These are phyloP conservation scores for Strobilomyces dryophilus DNA, from an alignment of 768 basidiomycete genomes.

Conservation along the genomic window DNA sequence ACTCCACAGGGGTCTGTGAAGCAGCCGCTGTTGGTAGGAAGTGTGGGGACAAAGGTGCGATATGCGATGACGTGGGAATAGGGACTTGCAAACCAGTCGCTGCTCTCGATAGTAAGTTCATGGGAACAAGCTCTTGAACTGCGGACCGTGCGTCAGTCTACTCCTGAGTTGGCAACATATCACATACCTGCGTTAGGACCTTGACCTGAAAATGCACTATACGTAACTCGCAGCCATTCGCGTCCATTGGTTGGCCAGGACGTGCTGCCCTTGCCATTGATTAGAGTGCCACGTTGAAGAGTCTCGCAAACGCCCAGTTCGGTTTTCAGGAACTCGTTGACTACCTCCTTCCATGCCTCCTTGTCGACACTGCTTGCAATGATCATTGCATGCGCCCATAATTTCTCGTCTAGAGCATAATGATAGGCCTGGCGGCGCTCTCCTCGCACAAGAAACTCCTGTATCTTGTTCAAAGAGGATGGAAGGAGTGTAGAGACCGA, in stretches of 20 bases:
- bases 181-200: constrained; percentile 66
- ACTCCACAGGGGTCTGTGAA: constrained; percentile 53
- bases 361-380: constrained; percentile 92
- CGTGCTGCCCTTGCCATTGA: constrained; percentile 18
- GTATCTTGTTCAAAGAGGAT: constrained; percentile 71
- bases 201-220: constrained; percentile 82
- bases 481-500: constrained; percentile 56
- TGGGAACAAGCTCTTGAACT: constrained; percentile 76
- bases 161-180: background rate
- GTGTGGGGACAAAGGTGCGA: constrained; percentile 63
- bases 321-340: constrained; percentile 74
- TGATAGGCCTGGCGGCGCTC: constrained; percentile 84
- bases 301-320: constrained; percentile 56
- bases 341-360: constrained; percentile 90
- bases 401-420: constrained; percentile 80
- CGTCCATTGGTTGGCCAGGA: constrained; percentile 42
- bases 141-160: constrained; percentile 5
- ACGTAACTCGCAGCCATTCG: constrained; percentile 75
- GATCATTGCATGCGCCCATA: constrained; percentile 96
- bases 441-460: constrained; percentile 75
- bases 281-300: constrained; percentile 6
- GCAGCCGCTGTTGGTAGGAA: constrained; percentile 44
- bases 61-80: constrained; percentile 27
- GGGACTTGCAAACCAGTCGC: constrained; percentile 38
- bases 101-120: constrained; percentile 44